Conservation (phyloP, 345 rosid species). For the Eucalyptus coolabah region DNA sequence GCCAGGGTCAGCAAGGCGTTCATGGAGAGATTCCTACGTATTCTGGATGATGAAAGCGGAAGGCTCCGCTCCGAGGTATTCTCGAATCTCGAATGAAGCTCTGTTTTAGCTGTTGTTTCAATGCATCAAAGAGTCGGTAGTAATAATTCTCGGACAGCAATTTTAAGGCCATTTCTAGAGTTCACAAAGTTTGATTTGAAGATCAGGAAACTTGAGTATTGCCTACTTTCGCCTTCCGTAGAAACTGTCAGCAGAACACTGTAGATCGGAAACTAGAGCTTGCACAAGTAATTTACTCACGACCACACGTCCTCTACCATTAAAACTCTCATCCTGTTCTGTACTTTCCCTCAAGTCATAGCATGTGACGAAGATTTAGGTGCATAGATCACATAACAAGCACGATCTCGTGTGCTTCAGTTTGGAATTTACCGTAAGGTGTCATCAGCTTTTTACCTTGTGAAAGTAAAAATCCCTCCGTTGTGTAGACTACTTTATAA, state of each 20-base stretch:
- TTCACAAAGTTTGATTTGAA: background rate
- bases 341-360: background rate
- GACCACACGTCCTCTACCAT: background rate
- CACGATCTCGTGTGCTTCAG: background rate
- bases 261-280: background rate
- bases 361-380: background rate
- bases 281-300: background rate
- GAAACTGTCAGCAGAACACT: background rate
- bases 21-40: constrained; percentile 5
- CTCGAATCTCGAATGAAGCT: background rate
- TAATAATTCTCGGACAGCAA: background rate
- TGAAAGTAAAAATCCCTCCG: background rate
- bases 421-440: background rate
- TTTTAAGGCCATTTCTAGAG: background rate
- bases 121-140: background rate
- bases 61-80: constrained; percentile 23
- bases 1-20: constrained; percentile 56
- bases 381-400: background rate
- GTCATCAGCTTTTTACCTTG: no score
- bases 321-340: background rate
- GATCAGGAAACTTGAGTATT: background rate
- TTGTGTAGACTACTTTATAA: background rate
- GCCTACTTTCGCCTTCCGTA: background rate
- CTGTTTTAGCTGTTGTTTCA: background rate
- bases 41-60: background rate